These are phyloP conservation scores for Pyrenopolyporus hunteri DNA, from an alignment of 495 filamentous ascomycete species.

Conservation along the genomic window DNA sequence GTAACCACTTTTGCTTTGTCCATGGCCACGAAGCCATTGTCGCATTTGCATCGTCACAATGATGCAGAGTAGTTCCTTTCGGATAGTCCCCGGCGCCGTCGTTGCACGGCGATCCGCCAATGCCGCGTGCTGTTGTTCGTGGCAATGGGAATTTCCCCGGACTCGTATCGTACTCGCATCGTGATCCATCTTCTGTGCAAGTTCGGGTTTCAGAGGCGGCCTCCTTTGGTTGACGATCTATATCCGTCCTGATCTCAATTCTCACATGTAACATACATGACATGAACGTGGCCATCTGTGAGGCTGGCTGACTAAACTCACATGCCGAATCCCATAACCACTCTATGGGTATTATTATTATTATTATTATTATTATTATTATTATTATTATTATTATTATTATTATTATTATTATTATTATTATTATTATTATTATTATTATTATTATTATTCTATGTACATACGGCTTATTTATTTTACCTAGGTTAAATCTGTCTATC, in stretches of 20 bases:
- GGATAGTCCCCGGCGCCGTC: constrained; percentile 33
- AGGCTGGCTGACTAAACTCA: constrained; percentile 34
- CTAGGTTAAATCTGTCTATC: constrained; percentile 1
- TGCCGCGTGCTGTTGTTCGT: constrained; percentile 34
- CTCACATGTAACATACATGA: constrained; percentile 22
- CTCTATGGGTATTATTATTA: not conserved
- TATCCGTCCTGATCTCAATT: constrained; percentile 35
- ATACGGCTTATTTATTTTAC: not conserved
- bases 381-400: too few species aligned
- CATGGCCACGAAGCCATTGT: constrained; percentile 22
- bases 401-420: too few species aligned
- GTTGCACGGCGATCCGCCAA: constrained; percentile 34
- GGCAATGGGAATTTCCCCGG: constrained; percentile 32
- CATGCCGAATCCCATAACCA: constrained; percentile 9
- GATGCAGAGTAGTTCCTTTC: constrained; percentile 27
- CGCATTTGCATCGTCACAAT: constrained; percentile 29
- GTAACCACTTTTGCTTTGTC: constrained; percentile 13
- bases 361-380: too few species aligned
- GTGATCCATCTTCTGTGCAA: constrained; percentile 26
- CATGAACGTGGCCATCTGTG: constrained; percentile 33
- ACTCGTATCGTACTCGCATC: constrained; percentile 37
- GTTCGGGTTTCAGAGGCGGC: constrained; percentile 27
- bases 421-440: too few species aligned
- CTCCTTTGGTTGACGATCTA: constrained; percentile 7
- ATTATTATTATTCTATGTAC: too few species aligned